These are phyloP conservation scores for Aspergillus quadricinctus DNA, from an alignment of 2,329 filamentous ascomycete species.

Conservation along the genomic window DNA sequence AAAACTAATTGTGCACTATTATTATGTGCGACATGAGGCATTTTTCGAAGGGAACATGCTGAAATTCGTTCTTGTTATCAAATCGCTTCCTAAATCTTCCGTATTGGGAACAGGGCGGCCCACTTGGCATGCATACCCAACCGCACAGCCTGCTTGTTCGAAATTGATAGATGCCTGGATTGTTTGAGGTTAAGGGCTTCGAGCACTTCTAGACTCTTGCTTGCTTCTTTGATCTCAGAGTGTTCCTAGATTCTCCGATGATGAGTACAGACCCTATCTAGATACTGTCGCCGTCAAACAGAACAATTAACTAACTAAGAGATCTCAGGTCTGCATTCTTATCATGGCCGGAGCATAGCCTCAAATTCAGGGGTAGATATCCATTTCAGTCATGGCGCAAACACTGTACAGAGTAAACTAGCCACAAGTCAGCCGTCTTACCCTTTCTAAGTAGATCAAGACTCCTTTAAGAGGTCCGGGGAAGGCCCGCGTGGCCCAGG, in stretches of 20 bases:
- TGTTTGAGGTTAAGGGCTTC: neutral
- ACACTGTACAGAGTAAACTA: no score
- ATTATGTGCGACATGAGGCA: neutral
- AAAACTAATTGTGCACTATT: neutral
- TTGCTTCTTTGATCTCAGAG: neutral
- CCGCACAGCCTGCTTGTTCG: neutral
- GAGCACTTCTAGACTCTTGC: conserved; percentile 1
- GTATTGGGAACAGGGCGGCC: conserved; percentile 7
- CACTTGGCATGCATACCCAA: conserved; percentile 4
- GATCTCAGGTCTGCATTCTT: neutral
- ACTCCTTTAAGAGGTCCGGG: conserved; percentile 6
- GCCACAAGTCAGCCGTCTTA: neutral
- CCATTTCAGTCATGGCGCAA: neutral
- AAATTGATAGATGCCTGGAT: conserved; percentile 1
- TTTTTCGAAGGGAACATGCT: neutral
- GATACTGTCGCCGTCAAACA: neutral
- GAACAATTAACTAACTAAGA: neutral
- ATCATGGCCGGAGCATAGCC: neutral
- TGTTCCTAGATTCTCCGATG: conserved; percentile 8
- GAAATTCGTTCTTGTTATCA: neutral
- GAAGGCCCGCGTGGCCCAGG: conserved; percentile 20
- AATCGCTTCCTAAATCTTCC: conserved; percentile 13
- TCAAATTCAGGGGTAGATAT: neutral
- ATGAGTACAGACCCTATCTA: neutral
- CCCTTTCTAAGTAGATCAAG: neutral